Conservation (phyloP, 305 asterid genomes). For the Euphrasia arctica region DNA sequence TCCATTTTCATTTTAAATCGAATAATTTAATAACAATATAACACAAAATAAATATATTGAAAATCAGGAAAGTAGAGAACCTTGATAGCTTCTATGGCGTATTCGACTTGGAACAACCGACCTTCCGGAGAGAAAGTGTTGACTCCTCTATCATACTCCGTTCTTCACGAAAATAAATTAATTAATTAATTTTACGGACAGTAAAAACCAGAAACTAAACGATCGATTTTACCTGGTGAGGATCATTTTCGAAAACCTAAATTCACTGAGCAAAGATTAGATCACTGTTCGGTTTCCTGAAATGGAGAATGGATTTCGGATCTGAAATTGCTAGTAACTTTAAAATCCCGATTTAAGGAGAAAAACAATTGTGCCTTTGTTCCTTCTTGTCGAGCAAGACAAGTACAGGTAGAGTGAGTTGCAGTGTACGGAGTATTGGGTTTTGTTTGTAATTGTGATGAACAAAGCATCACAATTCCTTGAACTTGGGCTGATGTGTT, state of each 20-base stretch:
- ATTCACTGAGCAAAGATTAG: too few species aligned
- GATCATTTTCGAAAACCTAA: background rate
- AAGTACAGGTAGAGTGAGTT: too few species aligned
- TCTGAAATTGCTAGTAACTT: too few species aligned
- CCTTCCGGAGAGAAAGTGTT: constrained; percentile 96
- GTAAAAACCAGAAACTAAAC: background rate
- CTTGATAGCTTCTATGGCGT: constrained; percentile 92
- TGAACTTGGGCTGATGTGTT: too few species aligned
- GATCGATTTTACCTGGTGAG: background rate
- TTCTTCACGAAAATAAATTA: constrained; percentile 33
- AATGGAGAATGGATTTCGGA: too few species aligned
- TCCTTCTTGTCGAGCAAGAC: too few species aligned
- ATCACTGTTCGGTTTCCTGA: background rate
- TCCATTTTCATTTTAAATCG: background rate
- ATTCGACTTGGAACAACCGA: constrained; percentile 85
- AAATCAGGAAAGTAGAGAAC: constrained; percentile 28
- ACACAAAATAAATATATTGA: constrained; percentile 1
- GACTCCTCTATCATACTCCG: constrained; percentile 94
- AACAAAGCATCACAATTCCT: too few species aligned
- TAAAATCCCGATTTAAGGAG: too few species aligned
- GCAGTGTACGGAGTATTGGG: too few species aligned
- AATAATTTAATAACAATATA: background rate
- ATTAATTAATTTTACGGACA: background rate
- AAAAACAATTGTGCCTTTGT: too few species aligned
- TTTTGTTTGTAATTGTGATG: too few species aligned